These are phyloP conservation scores for Ziziphus jujuba DNA, from an alignment of 306 rosid genomes.

Conservation along the genomic window DNA sequence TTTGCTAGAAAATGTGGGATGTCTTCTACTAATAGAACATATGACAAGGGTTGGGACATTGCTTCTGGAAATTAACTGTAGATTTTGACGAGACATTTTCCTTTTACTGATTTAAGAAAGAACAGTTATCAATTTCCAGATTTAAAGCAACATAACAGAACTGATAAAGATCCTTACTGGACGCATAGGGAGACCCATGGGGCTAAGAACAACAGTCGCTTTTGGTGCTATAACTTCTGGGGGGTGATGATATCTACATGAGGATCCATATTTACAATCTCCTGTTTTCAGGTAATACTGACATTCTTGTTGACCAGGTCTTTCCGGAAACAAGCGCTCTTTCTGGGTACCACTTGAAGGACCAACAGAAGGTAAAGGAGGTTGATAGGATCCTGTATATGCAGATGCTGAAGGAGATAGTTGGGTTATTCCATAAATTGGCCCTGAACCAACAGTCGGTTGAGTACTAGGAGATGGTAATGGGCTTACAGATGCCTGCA, in stretches of 20 bases:
- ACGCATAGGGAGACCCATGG: slow-evolving; percentile 84
- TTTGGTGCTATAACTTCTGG: slow-evolving; percentile 55
- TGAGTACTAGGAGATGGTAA: slow-evolving; percentile 64
- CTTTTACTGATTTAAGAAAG: slow-evolving; percentile 10
- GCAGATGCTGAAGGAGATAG: slow-evolving; percentile 52
- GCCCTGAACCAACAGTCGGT: slow-evolving; percentile 57
- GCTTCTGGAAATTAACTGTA: no score
- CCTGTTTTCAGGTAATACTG: slow-evolving; percentile 94
- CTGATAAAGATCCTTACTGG: slow-evolving; percentile 64
- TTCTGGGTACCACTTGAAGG: slow-evolving; percentile 62
- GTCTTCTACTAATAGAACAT: no score
- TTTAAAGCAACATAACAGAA: slow-evolving; percentile 17
- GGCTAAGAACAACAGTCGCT: slow-evolving; percentile 56
- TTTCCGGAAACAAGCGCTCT: slow-evolving; percentile 77
- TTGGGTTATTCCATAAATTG: slow-evolving; percentile 65
- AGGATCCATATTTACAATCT: slow-evolving; percentile 92
- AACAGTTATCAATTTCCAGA: not conserved
- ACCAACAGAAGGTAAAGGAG: slow-evolving; percentile 55
- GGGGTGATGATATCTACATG: slow-evolving; percentile 98
- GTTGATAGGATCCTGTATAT: slow-evolving; percentile 58
- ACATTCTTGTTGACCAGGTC: slow-evolving; percentile 95
- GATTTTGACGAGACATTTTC: no score
- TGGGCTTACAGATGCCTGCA: slow-evolving; percentile 71
- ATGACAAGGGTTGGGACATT: no score
- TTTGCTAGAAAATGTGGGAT: no score